Conservation (phyloP, 495 filamentous ascomycete genomes). For the Astrocystis sublimbata region DNA sequence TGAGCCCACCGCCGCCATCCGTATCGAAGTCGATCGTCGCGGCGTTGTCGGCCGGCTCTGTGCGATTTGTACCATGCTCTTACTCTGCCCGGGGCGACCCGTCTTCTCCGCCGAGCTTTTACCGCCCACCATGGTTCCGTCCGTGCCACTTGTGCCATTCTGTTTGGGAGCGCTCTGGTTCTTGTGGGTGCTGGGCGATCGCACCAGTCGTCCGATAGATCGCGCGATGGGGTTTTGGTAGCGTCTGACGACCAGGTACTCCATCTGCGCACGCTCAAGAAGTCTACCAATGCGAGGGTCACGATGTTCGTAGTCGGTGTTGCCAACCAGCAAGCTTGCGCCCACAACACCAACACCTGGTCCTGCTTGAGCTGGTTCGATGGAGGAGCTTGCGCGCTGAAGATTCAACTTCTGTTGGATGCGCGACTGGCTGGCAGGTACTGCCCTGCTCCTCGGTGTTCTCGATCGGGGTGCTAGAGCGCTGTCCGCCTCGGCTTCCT, state of each 20-base stretch:
- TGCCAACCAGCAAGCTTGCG: slow-evolving; percentile 38
- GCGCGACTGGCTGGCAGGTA: slow-evolving; percentile 56
- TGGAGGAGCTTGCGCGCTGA: slow-evolving; percentile 63
- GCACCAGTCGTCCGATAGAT: slow-evolving; percentile 54
- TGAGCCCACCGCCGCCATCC: slow-evolving; percentile 34
- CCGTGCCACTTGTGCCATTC: slow-evolving; percentile 29
- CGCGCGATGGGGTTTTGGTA: slow-evolving; percentile 66
- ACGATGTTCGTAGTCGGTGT: slow-evolving; percentile 44
- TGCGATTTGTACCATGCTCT: slow-evolving; percentile 35
- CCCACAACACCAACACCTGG: slow-evolving; percentile 38
- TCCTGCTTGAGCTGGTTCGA: slow-evolving; percentile 56
- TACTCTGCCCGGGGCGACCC: slow-evolving; percentile 41
- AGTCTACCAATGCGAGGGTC: slow-evolving; percentile 57
- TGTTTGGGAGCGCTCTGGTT: slow-evolving; percentile 45
- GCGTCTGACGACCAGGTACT: slow-evolving; percentile 67
- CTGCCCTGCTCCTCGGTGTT: slow-evolving; percentile 29
- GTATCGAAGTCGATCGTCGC: slow-evolving; percentile 31
- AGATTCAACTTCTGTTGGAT: slow-evolving; percentile 74
- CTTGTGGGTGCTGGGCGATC: slow-evolving; percentile 50
- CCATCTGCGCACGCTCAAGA: slow-evolving; percentile 62
- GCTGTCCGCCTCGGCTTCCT: slow-evolving; percentile 45
- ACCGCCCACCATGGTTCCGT: slow-evolving; percentile 22
- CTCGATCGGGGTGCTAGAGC: slow-evolving; percentile 37
- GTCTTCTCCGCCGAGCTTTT: slow-evolving; percentile 29
- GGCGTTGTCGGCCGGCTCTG: slow-evolving; percentile 35